phyloP scores from a whole-genome alignment of 75 land plant species.

The Gnetum montanum region DNA sequence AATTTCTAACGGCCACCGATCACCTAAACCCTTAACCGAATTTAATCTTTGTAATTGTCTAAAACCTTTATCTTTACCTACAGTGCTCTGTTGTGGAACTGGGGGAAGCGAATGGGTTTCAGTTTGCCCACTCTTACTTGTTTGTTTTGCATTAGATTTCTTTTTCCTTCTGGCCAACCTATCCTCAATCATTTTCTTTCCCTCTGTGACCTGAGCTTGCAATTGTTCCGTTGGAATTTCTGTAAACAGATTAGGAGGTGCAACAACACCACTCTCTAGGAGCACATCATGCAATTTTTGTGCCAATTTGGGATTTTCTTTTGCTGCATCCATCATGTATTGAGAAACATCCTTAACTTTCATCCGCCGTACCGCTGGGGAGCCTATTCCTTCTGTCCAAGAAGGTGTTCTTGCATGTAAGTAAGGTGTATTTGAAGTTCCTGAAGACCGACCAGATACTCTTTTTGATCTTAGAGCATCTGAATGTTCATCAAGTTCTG shows the following conservation, averaged over 20 bases:
- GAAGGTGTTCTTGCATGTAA: conserved; percentile 72
- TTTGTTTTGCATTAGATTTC: conserved; percentile 5
- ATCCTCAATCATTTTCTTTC: conserved; percentile 3
- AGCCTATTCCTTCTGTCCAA: conserved; percentile 81
- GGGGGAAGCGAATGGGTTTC: conserved; percentile 27
- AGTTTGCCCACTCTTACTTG: conserved; percentile 10
- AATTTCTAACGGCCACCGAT: conserved; percentile 12
- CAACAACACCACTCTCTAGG: conserved; percentile 76
- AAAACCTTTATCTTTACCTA: conserved; percentile 13
- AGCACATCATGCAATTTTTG: conserved; percentile 84
- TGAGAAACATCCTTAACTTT: conserved; percentile 86
- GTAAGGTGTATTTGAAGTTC: conserved; percentile 17
- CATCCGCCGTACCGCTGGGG: conserved; percentile 51
- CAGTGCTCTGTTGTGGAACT: conserved; percentile 15
- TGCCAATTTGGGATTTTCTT: conserved; percentile 79
- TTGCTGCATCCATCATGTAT: conserved; percentile 91
- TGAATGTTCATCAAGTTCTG: conserved; percentile 4
- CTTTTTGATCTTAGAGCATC: conserved; percentile 10
- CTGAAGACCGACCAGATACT: background rate
- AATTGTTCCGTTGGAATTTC: conserved; percentile 34
- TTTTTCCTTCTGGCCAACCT: conserved; percentile 9
- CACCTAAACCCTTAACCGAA: conserved; percentile 33
- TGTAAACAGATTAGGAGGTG: conserved; percentile 62
- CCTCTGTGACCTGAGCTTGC: conserved; percentile 14
- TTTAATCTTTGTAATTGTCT: conserved; percentile 17